These are phyloP conservation scores for Chlamydomonas eustigma DNA, from an alignment of 139 green algal genomes.

Conservation along the genomic window DNA sequence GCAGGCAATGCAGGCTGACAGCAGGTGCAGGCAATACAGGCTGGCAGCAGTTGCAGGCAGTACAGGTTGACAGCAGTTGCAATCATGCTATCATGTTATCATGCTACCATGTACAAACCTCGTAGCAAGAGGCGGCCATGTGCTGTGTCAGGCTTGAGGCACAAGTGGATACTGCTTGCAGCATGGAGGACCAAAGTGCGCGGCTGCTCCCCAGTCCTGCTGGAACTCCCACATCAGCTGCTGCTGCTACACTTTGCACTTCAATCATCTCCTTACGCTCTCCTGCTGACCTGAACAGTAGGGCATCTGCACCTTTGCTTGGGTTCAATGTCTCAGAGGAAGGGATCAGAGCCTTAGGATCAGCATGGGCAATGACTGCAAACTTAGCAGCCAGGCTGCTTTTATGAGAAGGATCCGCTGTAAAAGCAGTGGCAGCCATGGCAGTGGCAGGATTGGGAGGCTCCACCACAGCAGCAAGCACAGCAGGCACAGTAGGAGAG, in stretches of 20 bases:
- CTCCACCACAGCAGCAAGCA: too few relatives aligned
- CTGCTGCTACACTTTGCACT: too few relatives aligned
- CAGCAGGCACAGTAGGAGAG: too few relatives aligned
- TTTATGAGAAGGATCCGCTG: not conserved
- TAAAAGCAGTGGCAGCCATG: not conserved
- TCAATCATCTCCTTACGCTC: too few relatives aligned
- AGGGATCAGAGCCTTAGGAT: not conserved
- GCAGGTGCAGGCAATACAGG: too few relatives aligned
- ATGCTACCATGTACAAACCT: not conserved
- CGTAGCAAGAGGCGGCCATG: conserved; percentile 28
- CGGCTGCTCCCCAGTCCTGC: too few relatives aligned
- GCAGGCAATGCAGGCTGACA: too few relatives aligned
- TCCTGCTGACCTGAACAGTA: too few relatives aligned
- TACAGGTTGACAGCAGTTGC: too few relatives aligned
- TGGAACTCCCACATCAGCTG: not conserved
- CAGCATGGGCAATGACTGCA: not conserved
- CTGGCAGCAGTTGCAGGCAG: too few relatives aligned
- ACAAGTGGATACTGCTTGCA: conserved; percentile 17
- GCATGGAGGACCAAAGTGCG: not conserved
- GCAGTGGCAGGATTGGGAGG: too few relatives aligned
- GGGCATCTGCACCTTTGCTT: not conserved
- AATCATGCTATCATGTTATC: too few relatives aligned
- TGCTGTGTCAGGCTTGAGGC: conserved; percentile 13
- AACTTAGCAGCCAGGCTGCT: not conserved
- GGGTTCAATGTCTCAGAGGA: not conserved